Conservation (phyloP, 2,329 filamentous ascomycete species). For the Dothistroma pini region DNA sequence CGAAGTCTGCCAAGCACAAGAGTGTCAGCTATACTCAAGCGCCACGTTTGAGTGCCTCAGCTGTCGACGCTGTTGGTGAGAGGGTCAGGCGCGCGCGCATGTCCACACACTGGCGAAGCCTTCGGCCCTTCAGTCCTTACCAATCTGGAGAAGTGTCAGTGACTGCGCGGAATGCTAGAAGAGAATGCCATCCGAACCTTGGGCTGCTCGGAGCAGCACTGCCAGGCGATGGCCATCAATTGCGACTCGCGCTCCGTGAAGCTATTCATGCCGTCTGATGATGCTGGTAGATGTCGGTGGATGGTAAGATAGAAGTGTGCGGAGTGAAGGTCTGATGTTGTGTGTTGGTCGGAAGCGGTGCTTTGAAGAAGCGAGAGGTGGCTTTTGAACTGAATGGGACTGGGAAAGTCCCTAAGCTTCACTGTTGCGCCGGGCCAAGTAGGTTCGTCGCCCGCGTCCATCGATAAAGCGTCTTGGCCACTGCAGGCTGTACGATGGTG, state of each 20-base stretch:
- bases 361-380: not conserved
- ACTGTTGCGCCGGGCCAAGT: not conserved
- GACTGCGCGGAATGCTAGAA: too few species aligned
- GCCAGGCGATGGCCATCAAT: conserved; percentile 27
- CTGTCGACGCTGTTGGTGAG: too few species aligned
- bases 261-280: conserved; percentile 3
- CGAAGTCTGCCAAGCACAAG: conserved; percentile 12
- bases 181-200: conserved; percentile 18
- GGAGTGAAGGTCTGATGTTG: not conserved
- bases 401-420: not conserved
- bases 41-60: too few species aligned
- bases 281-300: not conserved
- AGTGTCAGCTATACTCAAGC: too few species aligned
- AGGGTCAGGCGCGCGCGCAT: too few species aligned
- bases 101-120: too few species aligned
- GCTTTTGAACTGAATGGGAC: not conserved
- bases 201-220: conserved; percentile 29
- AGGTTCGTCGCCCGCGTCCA: not conserved
- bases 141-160: too few species aligned
- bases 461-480: not conserved
- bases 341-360: not conserved
- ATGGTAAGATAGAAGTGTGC: not conserved
- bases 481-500: not conserved
- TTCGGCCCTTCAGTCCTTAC: too few species aligned
- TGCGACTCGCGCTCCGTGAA: conserved; percentile 28